Evolutionary conservation across 108 stramenopile species (phyloP), one percentile per base, ranked within the genome.

Genomic region (Skeletonema costatum): DNA sequence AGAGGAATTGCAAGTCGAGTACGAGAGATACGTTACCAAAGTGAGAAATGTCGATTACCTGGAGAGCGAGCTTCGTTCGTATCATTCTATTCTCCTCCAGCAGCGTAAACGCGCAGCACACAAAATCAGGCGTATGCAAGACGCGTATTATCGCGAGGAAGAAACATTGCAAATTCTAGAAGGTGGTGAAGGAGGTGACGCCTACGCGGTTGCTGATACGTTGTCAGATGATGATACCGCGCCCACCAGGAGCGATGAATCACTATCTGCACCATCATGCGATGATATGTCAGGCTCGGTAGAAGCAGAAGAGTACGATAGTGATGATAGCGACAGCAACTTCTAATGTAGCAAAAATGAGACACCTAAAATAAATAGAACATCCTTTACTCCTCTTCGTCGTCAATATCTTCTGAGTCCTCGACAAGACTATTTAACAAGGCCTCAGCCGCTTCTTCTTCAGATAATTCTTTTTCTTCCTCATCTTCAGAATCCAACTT

Each of bases 41-140:
- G 81, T 88, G 56, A 75, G 92, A 12, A 93, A 93, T 75, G 74
- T 93, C 1, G 90, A 94, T 60, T 95, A 92, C 71, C 66, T 97
- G 25, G 90, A 95, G 80, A 73, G 76, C 31, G 90, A 95, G 60
- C 82, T 97, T 31, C 66, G 84, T 16, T 59, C 65, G 13, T 84
- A 79, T 82, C 67, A 79, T 61, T 56, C 68, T 60, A 36, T 74
- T 30, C 92, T 85, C 39, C 48, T 66, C 16, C 82, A 76, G 60
- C 65, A 80, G 77, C 74, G 64, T 19, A 62, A 87, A 17, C 88
- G 90, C 61, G 66, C 69, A n/a, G 89, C 92, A 38, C 78, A 86
- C 53, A 59, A 71, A 6, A 77, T 78, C 66, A 89, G 88, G 78
- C 75, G 83, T 1, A 80, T 91, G 82, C 89, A 87, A 61, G 75